Base-by-base conservation (phyloP, 345 rosid genomes). In the Citrus trifoliata region DNA sequence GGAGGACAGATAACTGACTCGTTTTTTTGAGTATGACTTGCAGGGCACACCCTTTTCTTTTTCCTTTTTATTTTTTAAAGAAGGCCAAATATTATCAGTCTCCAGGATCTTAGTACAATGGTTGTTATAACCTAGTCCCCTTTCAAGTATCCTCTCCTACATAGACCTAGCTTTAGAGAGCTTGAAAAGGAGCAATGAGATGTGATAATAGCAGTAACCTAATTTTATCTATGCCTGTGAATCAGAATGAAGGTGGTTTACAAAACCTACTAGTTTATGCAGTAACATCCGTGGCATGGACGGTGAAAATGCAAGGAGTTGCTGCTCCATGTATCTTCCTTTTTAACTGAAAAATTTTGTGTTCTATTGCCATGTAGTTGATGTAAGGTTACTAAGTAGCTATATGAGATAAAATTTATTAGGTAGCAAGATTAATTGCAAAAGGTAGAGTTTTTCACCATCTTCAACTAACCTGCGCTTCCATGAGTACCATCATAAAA, bases 151-250 rank as follows among this genome's bases (percentile, higher is more conserved):
- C 18, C 19, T 8, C 42, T 40, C 56, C 51, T 24, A 40, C 72
- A 42, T 40, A 68, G 55, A 68, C 72, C 56, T 67, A 67, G 53
- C 53, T 67, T 22, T 67, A 67, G 71, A 68, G 72, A 21, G 32
- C 56, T 68, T 40, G 56, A 25, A 51, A 70, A 19, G 37, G 55
- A 61, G 55, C 40, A 30, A 37, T 21, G 9, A 53, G 19, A 30
- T 30, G n/a, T 25, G 62, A 71, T 19, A 1, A 48, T 70, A 35
- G 60, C 12, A 9, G 38, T 42, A 71, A 71, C 27, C 62, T 53
- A 51, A 65, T 42, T 51, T 71, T 21, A 53, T 71, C 25, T 32
- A 19, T 18, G 8, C 27, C 38, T 32, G 10, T 32, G 16, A 8
- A 30, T 51, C 14, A 53, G 6, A 70, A 53, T 69, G 73, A 24